Base-by-base conservation (phyloP, 257 asterid species). In the Henckelia pumila region DNA sequence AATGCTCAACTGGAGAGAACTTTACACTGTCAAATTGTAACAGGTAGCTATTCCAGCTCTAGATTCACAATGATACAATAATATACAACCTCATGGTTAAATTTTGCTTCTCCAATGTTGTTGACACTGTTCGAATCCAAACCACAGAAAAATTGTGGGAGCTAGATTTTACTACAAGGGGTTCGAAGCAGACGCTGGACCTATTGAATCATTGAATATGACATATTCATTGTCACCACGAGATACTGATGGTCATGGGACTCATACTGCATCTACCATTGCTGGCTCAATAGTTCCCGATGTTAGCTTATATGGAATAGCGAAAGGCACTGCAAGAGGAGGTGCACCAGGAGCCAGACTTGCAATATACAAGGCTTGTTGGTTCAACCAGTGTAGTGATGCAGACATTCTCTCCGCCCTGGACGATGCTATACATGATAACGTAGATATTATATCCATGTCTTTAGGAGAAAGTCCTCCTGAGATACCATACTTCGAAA, bases 211-310 rank as follows among this genome's bases (percentile, higher is more conserved):
- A 63, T 59, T 78, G 67, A 77, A 77, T 70, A 35, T 0, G 21
- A 78, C 83, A 2, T 78, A 76, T 52, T 85, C 69, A 35, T 68
- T 67, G 57, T 83, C 88, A 16, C 72, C 88, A 17, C 59, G 85
- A 64, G 88, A 83, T 40, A 44, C 67, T 25, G 74, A 80, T 20
- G 88, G 88, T 22, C 88, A 83, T 3, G 88, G 85, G 19, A 80
- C 84, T 32, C 88, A 83, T 61, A 80, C 85, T 11, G 85, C 88
- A 26, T 80, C 88, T 56, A 83, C 85, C n/a, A 77, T 77, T 58
- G 83, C 82, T 21, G 88, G 88, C 33, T 67, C 80, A 20, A 59
- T 44, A 20, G 88, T 83, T 29, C 66, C 71, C 13, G 50, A 68
- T 40, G 75, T 69, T 22, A 73, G 75, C 67, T 52, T 80, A 64